Evolutionary conservation across 192 early-diverging fungal species (phyloP).

Genomic region (Cladochytrium replicatum): DNA sequence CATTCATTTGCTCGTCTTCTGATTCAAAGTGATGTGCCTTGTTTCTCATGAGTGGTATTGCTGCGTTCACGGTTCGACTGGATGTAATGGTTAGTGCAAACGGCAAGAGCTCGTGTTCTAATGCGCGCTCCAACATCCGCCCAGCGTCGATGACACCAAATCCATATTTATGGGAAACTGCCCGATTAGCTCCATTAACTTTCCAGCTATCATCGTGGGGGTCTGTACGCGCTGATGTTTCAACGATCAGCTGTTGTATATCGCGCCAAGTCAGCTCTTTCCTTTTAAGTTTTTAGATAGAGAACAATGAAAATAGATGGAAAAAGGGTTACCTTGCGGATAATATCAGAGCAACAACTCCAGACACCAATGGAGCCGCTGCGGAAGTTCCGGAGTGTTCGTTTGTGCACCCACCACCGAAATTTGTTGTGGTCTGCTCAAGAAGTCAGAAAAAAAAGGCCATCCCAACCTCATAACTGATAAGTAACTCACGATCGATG

Average conservation of each 20-base stretch:
- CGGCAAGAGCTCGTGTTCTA: slow-evolving; percentile 46
- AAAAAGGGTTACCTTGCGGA: slow-evolving; percentile 13
- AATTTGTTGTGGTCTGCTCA: slow-evolving; percentile 39
- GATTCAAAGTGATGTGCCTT: neutral
- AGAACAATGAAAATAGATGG: neutral
- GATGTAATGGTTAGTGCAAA: slow-evolving; percentile 41
- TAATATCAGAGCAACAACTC: slow-evolving; percentile 66
- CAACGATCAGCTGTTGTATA: slow-evolving; percentile 62
- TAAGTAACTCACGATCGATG: slow-evolving; percentile 17
- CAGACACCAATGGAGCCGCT: slow-evolving; percentile 71
- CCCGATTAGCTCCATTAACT: slow-evolving; percentile 43
- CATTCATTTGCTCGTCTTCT: neutral
- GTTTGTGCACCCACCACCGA: slow-evolving; percentile 57
- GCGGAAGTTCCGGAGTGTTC: slow-evolving; percentile 74
- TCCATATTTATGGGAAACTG: slow-evolving; percentile 60
- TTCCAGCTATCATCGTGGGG: slow-evolving; percentile 56
- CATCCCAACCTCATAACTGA: neutral
- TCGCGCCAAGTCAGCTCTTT: slow-evolving; percentile 81
- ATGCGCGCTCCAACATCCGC: slow-evolving; percentile 57
- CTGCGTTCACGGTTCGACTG: slow-evolving; percentile 19
- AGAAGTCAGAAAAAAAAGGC: neutral
- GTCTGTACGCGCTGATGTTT: slow-evolving; percentile 53
- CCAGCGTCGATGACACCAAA: slow-evolving; percentile 73
- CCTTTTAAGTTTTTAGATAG: slow-evolving; percentile 15
- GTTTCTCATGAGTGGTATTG: slow-evolving; percentile 29